phyloP scores from a whole-genome alignment of 1,139 yeast genomes.

The Casaregolazyma suthepensis region DNA sequence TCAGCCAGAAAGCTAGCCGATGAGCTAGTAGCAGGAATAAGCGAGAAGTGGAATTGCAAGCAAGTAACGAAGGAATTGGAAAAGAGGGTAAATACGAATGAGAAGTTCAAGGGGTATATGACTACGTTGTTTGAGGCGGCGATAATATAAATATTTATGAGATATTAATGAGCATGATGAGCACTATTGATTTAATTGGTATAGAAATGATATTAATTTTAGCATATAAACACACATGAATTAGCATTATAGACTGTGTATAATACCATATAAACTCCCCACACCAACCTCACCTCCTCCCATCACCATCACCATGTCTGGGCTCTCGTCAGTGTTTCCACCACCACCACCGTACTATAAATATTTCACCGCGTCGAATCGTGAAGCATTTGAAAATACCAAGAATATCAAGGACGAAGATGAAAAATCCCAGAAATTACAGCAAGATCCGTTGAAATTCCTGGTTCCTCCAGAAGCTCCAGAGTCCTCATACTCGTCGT shows the following conservation, averaged over 20 bases:
- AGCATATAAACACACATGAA: too few species aligned
- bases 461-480: slow-evolving; percentile 66
- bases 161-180: background rate
- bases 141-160: slow-evolving; percentile 12
- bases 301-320: slow-evolving; percentile 22
- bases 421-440: slow-evolving; percentile 1
- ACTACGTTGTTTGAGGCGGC: slow-evolving; percentile 20
- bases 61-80: background rate
- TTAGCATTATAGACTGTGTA: too few species aligned
- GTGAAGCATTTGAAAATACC: slow-evolving; percentile 20
- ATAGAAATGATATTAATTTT: too few species aligned
- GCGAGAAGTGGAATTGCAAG: background rate
- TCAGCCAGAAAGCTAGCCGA: slow-evolving; percentile 15
- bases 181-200: background rate
- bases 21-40: slow-evolving; percentile 9
- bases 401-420: slow-evolving; percentile 16
- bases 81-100: slow-evolving; percentile 3
- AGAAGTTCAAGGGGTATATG: slow-evolving; percentile 9
- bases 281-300: background rate
- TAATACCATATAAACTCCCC: background rate
- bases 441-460: slow-evolving; percentile 37
- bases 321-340: slow-evolving; percentile 63
- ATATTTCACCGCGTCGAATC: slow-evolving; percentile 59
- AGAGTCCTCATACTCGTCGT: slow-evolving; percentile 55
- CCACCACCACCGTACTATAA: slow-evolving; percentile 78